Conservation (phyloP, 495 filamentous ascomycete genomes). For the Lasiosphaeris hirsuta region DNA sequence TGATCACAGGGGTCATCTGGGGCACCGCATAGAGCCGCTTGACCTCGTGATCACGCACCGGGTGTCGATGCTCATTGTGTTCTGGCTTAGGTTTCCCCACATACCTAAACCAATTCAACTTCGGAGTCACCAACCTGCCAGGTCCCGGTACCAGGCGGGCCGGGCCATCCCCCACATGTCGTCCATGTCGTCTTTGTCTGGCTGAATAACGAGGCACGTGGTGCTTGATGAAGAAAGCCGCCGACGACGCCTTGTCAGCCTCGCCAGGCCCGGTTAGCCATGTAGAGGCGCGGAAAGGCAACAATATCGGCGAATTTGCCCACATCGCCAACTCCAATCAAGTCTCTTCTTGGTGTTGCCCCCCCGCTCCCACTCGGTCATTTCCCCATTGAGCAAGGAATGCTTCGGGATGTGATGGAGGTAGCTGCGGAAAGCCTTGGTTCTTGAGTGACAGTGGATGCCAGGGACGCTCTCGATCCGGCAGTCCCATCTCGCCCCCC, state of each 20-base stretch:
- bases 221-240: background rate
- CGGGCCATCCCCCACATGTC: constrained; percentile 2
- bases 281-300: constrained; percentile 2
- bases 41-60: constrained; percentile 18
- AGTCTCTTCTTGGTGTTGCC: background rate
- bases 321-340: constrained; percentile 10
- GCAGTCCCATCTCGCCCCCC: background rate
- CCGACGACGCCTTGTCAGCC: constrained; percentile 11
- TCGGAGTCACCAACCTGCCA: constrained; percentile 13
- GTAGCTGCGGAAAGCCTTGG: background rate
- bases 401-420: background rate
- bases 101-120: background rate
- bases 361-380: background rate
- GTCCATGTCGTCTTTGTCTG: background rate
- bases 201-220: constrained; percentile 7
- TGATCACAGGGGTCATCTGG: constrained; percentile 2
- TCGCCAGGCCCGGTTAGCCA: constrained; percentile 3
- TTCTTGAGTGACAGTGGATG: background rate
- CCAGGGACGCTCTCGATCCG: constrained; percentile 7
- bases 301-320: background rate
- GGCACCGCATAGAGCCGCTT: constrained; percentile 8
- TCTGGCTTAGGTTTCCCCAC: too few species aligned
- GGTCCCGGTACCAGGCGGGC: constrained; percentile 10
- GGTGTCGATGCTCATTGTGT: constrained; percentile 6
- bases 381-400: constrained; percentile 1